Percentiles rank a stretch among this genome's conserved stretches.
Evolutionary conservation across 2,329 filamentous ascomycete species (phyloP).

Genomic region (Phaeosphaeriaceae sp.): DNA sequence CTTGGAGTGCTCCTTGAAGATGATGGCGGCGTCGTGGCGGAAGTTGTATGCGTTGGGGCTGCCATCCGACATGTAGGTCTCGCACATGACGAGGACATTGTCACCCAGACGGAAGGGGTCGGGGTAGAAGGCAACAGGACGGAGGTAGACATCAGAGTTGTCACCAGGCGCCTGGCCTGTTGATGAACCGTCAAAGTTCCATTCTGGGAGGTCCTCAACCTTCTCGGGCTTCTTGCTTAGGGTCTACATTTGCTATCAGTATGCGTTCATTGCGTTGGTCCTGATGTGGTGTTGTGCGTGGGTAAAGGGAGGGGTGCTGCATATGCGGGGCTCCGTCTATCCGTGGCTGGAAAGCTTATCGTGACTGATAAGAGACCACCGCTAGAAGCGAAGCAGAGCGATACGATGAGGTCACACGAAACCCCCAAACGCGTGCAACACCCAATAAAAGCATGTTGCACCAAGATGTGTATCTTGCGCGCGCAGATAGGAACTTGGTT

Average conservation of each 20-base stretch:
- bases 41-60: constrained; percentile 98
- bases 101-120: constrained; percentile 89
- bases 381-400: constrained; percentile 20
- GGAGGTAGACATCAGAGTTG: constrained; percentile 97
- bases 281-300: constrained; percentile 1
- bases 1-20: constrained; percentile 86
- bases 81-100: constrained; percentile 93
- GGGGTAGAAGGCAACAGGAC: constrained; percentile 86
- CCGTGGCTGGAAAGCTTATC: constrained; percentile 35
- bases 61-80: constrained; percentile 94
- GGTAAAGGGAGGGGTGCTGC: constrained; percentile 8
- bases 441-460: constrained; percentile 11
- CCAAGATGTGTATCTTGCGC: constrained; percentile 14
- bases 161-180: constrained; percentile 91
- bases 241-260: constrained; percentile 60
- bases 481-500: constrained; percentile 5
- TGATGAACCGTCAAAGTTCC: constrained; percentile 89
- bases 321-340: constrained; percentile 12
- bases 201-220: constrained; percentile 75
- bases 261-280: constrained; percentile 12
- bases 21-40: constrained; percentile 87
- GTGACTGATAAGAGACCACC: constrained; percentile 39
- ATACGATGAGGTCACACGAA: constrained; percentile 32
- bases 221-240: constrained; percentile 65
- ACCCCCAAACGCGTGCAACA: constrained; percentile 16